These are phyloP conservation scores for Penicillium herquei DNA, from an alignment of 495 filamentous ascomycete genomes.

Conservation along the genomic window DNA sequence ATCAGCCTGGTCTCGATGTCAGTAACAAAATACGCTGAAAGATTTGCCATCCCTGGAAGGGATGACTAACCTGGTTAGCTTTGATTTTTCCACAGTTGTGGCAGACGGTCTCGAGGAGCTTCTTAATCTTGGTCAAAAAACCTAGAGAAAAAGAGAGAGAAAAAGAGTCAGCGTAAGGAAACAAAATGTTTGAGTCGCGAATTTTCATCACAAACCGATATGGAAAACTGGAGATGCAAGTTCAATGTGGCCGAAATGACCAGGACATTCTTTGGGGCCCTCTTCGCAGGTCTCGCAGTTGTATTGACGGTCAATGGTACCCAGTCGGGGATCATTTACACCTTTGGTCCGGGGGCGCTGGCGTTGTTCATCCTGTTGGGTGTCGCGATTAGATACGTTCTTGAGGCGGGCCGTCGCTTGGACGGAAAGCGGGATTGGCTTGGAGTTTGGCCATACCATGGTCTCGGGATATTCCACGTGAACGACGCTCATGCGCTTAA, in stretches of 20 bases:
- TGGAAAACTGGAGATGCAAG: conserved; percentile 93
- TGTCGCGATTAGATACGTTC: conserved; percentile 13
- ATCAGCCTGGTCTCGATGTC: conserved; percentile 69
- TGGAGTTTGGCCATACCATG: conserved; percentile 58
- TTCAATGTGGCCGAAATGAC: conserved; percentile 98
- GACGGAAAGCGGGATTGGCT: conserved; percentile 20
- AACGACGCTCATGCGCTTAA: conserved; percentile 93
- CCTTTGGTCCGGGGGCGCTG: conserved; percentile 83
- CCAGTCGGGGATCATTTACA: conserved; percentile 89
- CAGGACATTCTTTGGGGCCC: conserved; percentile 89
- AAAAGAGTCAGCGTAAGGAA: conserved; percentile 15
- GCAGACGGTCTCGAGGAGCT: conserved; percentile 95
- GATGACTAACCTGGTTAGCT: conserved; percentile 89
- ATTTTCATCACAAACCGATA: conserved; percentile 45
- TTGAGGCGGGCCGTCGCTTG: too few species aligned
- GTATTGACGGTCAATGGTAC: conserved; percentile 89
- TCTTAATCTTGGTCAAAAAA: conserved; percentile 97
- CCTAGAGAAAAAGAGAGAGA: conserved; percentile 57
- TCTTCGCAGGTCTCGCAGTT: conserved; percentile 95
- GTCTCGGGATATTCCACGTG: conserved; percentile 95
- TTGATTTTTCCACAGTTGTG: conserved; percentile 96
- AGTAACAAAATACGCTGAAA: conserved; percentile 55
- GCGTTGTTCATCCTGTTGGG: conserved; percentile 73
- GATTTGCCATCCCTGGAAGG: conserved; percentile 52
- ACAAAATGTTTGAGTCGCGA: neutral